These are phyloP conservation scores for Tylopilus cervinicoccineus DNA, from an alignment of 768 basidiomycete genomes.

Conservation along the genomic window DNA sequence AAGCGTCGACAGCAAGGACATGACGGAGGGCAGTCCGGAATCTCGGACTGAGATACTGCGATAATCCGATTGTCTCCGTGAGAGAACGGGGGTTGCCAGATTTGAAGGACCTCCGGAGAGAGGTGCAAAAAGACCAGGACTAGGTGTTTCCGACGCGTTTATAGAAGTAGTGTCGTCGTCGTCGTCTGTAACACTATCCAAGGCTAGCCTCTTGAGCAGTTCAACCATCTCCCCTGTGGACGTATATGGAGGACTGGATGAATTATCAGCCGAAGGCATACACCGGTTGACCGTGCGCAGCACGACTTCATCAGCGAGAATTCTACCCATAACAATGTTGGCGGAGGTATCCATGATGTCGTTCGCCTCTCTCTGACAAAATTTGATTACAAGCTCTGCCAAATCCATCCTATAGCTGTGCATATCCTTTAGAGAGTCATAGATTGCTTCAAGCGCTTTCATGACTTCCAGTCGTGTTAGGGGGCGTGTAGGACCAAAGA, in stretches of 20 bases:
- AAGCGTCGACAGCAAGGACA: slow-evolving; percentile 63
- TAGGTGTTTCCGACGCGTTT: slow-evolving; percentile 37
- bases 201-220: slow-evolving; percentile 39
- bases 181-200: slow-evolving; percentile 33
- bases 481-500: slow-evolving; percentile 42
- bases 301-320: slow-evolving; percentile 69
- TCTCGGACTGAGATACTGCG: slow-evolving; percentile 41
- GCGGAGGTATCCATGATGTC: slow-evolving; percentile 25
- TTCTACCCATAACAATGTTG: slow-evolving; percentile 44
- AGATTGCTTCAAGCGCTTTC: slow-evolving; percentile 52
- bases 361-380: slow-evolving; percentile 38
- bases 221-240: slow-evolving; percentile 33
- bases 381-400: slow-evolving; percentile 52
- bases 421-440: slow-evolving; percentile 68
- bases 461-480: slow-evolving; percentile 55
- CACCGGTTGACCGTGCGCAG: slow-evolving; percentile 44
- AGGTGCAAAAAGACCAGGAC: slow-evolving; percentile 29
- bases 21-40: slow-evolving; percentile 51
- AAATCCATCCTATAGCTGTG: slow-evolving; percentile 53
- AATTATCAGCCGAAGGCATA: slow-evolving; percentile 7
- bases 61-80: slow-evolving; percentile 58
- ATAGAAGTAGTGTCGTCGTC: slow-evolving; percentile 42
- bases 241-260: slow-evolving; percentile 10
- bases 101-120: slow-evolving; percentile 30
- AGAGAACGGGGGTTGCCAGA: slow-evolving; percentile 48